Percentiles rank a stretch among this genome's conserved stretches.
These are phyloP conservation scores for Mrakiaceae sp. DNA, from an alignment of 1,284 basidiomycete genomes.

Conservation along the genomic window DNA sequence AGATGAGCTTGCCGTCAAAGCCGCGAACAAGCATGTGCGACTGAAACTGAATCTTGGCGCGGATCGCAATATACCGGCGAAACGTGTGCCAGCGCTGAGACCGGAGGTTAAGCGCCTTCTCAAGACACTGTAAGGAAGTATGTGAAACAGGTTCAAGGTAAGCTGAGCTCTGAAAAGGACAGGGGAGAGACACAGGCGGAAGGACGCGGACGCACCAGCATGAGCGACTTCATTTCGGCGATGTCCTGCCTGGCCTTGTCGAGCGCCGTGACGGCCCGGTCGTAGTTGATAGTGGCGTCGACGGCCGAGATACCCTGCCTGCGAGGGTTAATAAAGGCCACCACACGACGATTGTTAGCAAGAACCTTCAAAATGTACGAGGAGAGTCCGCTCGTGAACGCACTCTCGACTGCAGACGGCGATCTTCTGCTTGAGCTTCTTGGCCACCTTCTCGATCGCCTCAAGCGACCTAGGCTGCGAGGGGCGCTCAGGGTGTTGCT, in stretches of 20 bases:
- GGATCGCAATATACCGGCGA: slow-evolving; percentile 68
- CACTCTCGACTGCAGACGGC: neutral
- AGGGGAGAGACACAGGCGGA: slow-evolving; percentile 2
- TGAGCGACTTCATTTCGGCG: slow-evolving; percentile 27
- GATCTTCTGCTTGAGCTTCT: slow-evolving; percentile 40
- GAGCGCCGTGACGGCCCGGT: slow-evolving; percentile 47
- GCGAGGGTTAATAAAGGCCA: slow-evolving; percentile 24
- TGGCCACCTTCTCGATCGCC: slow-evolving; percentile 51
- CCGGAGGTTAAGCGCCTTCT: slow-evolving; percentile 52
- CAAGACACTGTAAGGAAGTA: slow-evolving; percentile 42
- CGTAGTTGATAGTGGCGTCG: slow-evolving; percentile 57
- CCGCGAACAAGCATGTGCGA: slow-evolving; percentile 73
- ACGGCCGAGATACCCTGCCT: slow-evolving; percentile 34
- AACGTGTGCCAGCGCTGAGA: slow-evolving; percentile 72
- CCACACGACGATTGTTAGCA: slow-evolving; percentile 38
- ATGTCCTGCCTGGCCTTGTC: slow-evolving; percentile 51
- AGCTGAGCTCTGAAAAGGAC: neutral
- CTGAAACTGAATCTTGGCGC: slow-evolving; percentile 72
- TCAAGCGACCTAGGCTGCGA: neutral
- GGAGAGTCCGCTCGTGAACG: too few relatives aligned
- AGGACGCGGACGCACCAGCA: neutral
- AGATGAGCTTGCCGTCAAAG: slow-evolving; percentile 63
- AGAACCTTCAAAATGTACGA: too few relatives aligned
- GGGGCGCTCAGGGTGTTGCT: neutral
- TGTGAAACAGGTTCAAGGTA: neutral